Base-by-base conservation (phyloP, 495 filamentous ascomycete genomes). In the Corynascus novoguineensis region DNA sequence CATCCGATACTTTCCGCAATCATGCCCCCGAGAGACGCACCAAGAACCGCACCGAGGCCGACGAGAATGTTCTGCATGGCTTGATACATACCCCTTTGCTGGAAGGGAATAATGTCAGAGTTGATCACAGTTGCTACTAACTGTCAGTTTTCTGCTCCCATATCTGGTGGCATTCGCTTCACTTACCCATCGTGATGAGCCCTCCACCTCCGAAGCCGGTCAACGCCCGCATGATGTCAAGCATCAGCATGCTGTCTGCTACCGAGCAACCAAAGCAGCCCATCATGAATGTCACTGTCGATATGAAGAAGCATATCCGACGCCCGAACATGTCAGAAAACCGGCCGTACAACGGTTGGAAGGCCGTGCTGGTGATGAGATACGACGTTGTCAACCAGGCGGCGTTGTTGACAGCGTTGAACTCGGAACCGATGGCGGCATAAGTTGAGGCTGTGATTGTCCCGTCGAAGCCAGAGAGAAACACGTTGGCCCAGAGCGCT, bases 381-480 rank as follows among this genome's bases (percentile, higher is more conserved):
- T 85, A 86, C 4, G 86, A 87, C 3, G 86, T 90, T 8, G 86
- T 88, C 1, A 86, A 80, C 87, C 87, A 92, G 11, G 70, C 75
- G 3, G 77, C 73, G 5, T 75, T 78, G 59, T 79, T 78, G 9
- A 75, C 73, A 4, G 76, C 77, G 50, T 70, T 67, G 51, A 81
- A 80, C 47, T 78, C 75, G 27, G 78, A 80, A 58, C 80, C 81
- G 61, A 87, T 87, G 19, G 84, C 73, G 15, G 83, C 82, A 48
- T 86, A 86, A 1, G 83, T 86, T 6, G 83, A 79, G 0, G 83
- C 83, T 0, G 81, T 86, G 64, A 86, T 85, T 5, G 83, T 87
- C 6, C 81, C 78, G 54, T 86, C 83, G 61, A 86, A 86, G 0
- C 82, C 83, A 15, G 77, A 76, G 5, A 87, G 74, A 49, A 87